These are phyloP conservation scores for Phylloporus scabripes DNA, from an alignment of 768 basidiomycete species.

Conservation along the genomic window DNA sequence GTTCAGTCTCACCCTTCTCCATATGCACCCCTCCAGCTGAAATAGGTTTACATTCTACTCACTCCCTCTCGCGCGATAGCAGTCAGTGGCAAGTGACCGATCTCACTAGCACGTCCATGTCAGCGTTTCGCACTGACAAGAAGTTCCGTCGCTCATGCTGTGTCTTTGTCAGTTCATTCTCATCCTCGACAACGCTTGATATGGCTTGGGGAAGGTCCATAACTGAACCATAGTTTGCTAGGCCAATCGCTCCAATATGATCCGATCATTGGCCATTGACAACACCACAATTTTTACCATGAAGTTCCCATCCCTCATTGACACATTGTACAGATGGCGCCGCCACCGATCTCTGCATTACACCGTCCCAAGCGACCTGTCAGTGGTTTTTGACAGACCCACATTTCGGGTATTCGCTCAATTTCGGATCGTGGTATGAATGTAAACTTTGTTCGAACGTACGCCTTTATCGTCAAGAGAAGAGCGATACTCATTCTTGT, in stretches of 20 bases:
- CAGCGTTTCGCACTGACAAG: background rate
- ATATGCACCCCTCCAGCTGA: background rate
- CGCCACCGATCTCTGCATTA: background rate
- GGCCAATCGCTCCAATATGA: background rate
- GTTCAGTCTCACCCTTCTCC: background rate
- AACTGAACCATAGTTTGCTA: conserved; percentile 1
- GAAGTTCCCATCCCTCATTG: conserved; percentile 6
- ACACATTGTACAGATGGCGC: background rate
- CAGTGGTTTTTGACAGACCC: background rate
- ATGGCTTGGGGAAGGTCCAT: background rate
- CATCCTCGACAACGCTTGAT: background rate
- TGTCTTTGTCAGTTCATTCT: background rate
- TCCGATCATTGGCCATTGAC: background rate
- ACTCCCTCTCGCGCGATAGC: background rate
- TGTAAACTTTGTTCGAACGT: background rate
- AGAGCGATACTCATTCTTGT: background rate
- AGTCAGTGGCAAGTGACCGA: background rate
- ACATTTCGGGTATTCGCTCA: background rate
- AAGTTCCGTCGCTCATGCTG: background rate
- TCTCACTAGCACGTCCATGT: background rate
- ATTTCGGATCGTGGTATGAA: background rate
- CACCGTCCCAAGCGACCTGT: background rate
- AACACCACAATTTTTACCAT: conserved; percentile 1
- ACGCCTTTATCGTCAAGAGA: background rate
- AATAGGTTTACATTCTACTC: background rate